Conservation (phyloP, 108 stramenopile species). For the Discostella stelligeroides region DNA sequence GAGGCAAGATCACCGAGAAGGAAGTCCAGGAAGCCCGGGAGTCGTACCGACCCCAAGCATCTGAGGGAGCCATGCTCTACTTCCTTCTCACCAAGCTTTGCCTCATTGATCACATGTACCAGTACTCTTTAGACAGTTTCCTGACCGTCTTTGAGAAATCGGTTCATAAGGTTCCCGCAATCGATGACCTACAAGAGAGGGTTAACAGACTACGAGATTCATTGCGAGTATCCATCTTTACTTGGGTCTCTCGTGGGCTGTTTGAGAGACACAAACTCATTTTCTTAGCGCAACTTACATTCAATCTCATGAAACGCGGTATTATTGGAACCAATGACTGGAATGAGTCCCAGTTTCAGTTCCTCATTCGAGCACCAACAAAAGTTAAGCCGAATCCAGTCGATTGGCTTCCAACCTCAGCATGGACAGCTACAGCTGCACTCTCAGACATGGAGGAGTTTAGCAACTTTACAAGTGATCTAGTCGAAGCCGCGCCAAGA, state of each 20-base stretch:
- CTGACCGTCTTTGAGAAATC: slow-evolving; percentile 89
- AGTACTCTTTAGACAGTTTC: slow-evolving; percentile 90
- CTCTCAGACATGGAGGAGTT: slow-evolving; percentile 86
- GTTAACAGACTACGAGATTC: slow-evolving; percentile 78
- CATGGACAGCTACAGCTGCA: slow-evolving; percentile 75
- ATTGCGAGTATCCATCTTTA: slow-evolving; percentile 87
- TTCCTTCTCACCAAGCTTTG: slow-evolving; percentile 89
- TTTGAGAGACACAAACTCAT: slow-evolving; percentile 93
- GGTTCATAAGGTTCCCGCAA: slow-evolving; percentile 64
- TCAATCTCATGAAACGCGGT: slow-evolving; percentile 89
- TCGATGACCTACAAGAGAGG: slow-evolving; percentile 62
- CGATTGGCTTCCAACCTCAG: slow-evolving; percentile 76
- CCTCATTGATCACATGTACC: slow-evolving; percentile 93
- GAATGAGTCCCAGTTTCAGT: slow-evolving; percentile 82
- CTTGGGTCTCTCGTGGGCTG: slow-evolving; percentile 89
- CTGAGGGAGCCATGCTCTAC: slow-evolving; percentile 95
- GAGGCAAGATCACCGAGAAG: slow-evolving; percentile 74
- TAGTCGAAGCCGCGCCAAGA: slow-evolving; percentile 88
- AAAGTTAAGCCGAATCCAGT: slow-evolving; percentile 69
- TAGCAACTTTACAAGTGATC: slow-evolving; percentile 73
- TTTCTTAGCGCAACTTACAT: slow-evolving; percentile 87
- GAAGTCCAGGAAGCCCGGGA: slow-evolving; percentile 87
- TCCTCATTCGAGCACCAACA: slow-evolving; percentile 75
- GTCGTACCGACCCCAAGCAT: slow-evolving; percentile 82
- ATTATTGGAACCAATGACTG: slow-evolving; percentile 73